These are phyloP conservation scores for Barnettozyma hawaiiensis DNA, from an alignment of 1,139 yeast species.

Conservation along the genomic window DNA sequence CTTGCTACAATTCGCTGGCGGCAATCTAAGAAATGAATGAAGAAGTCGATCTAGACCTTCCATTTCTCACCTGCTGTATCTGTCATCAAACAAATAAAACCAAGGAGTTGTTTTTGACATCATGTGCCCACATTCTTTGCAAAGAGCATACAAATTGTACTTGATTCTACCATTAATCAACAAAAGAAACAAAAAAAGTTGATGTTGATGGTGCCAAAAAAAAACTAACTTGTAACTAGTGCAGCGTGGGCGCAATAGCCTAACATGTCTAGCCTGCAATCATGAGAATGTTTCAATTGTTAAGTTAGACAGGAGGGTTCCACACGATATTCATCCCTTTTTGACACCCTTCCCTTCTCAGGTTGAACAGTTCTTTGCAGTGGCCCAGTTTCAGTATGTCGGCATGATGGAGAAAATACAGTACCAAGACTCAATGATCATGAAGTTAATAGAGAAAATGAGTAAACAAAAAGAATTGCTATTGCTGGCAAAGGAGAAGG, in stretches of 20 bases:
- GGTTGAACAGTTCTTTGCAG: slow-evolving; percentile 21
- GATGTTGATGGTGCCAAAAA: no score
- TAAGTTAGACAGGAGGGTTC: slow-evolving; percentile 17
- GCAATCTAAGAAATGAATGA: slow-evolving; percentile 1
- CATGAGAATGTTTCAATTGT: slow-evolving; percentile 17
- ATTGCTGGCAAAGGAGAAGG: slow-evolving; percentile 20
- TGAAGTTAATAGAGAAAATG: slow-evolving; percentile 15
- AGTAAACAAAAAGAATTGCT: slow-evolving; percentile 21
- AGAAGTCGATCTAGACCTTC: slow-evolving; percentile 23
- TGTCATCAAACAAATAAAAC: slow-evolving; percentile 18
- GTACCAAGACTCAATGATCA: slow-evolving; percentile 14
- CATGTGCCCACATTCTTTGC: slow-evolving; percentile 31
- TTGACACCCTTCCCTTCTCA: slow-evolving; percentile 22
- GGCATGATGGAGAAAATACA: slow-evolving; percentile 18
- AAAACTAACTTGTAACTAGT: neutral
- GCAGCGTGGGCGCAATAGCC: neutral
- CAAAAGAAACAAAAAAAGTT: no score
- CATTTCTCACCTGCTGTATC: slow-evolving; percentile 26
- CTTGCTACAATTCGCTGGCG: no score
- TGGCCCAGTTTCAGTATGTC: slow-evolving; percentile 22
- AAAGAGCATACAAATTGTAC: slow-evolving; percentile 16
- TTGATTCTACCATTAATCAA: neutral
- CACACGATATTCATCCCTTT: slow-evolving; percentile 19
- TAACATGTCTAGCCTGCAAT: slow-evolving; percentile 17
- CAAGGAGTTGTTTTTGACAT: slow-evolving; percentile 22